A percentile compares a stretch with the other conserved stretches of the same genome.
Conservation (phyloP, 495 filamentous ascomycete species). For the Astrocystis sublimbata region DNA sequence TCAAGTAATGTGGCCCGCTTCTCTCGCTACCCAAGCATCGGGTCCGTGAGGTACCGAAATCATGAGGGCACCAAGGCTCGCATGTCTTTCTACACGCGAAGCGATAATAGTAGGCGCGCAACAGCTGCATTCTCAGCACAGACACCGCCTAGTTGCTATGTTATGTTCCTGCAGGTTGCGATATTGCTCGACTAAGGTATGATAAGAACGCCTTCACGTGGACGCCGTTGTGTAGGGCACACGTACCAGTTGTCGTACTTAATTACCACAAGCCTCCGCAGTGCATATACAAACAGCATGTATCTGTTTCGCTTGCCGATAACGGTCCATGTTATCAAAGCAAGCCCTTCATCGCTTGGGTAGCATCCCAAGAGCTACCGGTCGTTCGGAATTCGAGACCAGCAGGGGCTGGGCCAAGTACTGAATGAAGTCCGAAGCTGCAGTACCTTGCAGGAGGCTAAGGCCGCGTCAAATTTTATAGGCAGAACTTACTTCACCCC, state of each 20-base stretch:
- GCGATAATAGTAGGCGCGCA: too few relatives aligned
- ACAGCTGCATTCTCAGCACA: conserved; percentile 43
- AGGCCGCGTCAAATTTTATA: conserved; percentile 25
- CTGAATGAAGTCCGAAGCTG: conserved; percentile 44
- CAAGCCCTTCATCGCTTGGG: not conserved
- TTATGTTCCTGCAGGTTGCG: not conserved
- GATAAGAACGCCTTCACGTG: conserved; percentile 42
- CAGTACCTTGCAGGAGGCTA: conserved; percentile 51
- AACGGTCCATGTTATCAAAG: conserved; percentile 44
- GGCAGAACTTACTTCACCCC: conserved; percentile 61
- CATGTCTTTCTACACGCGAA: conserved; percentile 45
- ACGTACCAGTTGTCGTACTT: conserved; percentile 46
- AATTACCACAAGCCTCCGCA: conserved; percentile 58
- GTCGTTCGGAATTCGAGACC: conserved; percentile 55
- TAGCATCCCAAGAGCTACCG: conserved; percentile 55
- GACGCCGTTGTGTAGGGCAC: conserved; percentile 57
- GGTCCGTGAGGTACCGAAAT: conserved; percentile 47
- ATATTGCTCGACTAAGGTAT: conserved; percentile 23
- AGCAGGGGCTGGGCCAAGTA: conserved; percentile 24
- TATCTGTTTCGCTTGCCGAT: conserved; percentile 39
- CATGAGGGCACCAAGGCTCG: conserved; percentile 62
- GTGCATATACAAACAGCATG: too few relatives aligned
- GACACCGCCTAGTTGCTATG: conserved; percentile 42
- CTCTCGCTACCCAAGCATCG: conserved; percentile 62
- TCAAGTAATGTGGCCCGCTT: conserved; percentile 35